A percentile compares a stretch with the other conserved stretches of the same genome.
Evolutionary conservation across 2,329 filamentous ascomycete genomes (phyloP).

Genomic region (Davidsoniella australis): DNA sequence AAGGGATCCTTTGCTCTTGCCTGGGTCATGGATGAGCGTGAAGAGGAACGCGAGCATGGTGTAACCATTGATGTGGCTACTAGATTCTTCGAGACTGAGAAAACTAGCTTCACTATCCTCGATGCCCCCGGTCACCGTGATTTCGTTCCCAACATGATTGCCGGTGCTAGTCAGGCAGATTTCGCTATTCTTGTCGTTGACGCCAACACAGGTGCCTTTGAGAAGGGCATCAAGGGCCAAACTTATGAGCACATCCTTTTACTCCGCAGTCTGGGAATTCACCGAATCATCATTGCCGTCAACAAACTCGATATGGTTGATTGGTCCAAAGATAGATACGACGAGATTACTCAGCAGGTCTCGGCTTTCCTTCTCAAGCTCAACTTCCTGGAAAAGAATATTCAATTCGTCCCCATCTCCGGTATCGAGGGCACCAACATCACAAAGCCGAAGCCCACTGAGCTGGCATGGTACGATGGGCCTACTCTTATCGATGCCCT

Average conservation of each 20-base stretch:
- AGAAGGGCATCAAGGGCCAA: slow-evolving; percentile 82
- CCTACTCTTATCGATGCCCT: slow-evolving; percentile 67
- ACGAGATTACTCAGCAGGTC: slow-evolving; percentile 72
- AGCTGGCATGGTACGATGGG: slow-evolving; percentile 62
- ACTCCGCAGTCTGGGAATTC: slow-evolving; percentile 77
- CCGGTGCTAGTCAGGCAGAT: slow-evolving; percentile 86
- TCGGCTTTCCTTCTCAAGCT: slow-evolving; percentile 66
- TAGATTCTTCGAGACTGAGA: slow-evolving; percentile 82
- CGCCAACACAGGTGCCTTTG: slow-evolving; percentile 76
- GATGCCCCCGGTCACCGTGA: slow-evolving; percentile 90
- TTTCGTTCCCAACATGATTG: slow-evolving; percentile 98
- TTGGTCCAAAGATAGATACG: slow-evolving; percentile 71
- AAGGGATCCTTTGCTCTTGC: slow-evolving; percentile 93
- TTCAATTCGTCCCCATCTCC: slow-evolving; percentile 78
- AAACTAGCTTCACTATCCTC: slow-evolving; percentile 77
- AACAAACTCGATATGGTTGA: slow-evolving; percentile 84
- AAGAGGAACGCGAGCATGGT: slow-evolving; percentile 74
- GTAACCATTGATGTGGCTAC: slow-evolving; percentile 96
- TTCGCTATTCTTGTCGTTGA: slow-evolving; percentile 92
- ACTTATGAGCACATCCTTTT: slow-evolving; percentile 87
- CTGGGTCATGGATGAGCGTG: slow-evolving; percentile 88
- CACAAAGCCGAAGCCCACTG: slow-evolving; percentile 22
- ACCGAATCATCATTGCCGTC: slow-evolving; percentile 72
- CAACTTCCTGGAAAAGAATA: slow-evolving; percentile 65
- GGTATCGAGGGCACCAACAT: slow-evolving; percentile 84